Evolutionary conservation across 192 early-diverging fungal genomes (phyloP).

Genomic region (Chytriomyces sp.): DNA sequence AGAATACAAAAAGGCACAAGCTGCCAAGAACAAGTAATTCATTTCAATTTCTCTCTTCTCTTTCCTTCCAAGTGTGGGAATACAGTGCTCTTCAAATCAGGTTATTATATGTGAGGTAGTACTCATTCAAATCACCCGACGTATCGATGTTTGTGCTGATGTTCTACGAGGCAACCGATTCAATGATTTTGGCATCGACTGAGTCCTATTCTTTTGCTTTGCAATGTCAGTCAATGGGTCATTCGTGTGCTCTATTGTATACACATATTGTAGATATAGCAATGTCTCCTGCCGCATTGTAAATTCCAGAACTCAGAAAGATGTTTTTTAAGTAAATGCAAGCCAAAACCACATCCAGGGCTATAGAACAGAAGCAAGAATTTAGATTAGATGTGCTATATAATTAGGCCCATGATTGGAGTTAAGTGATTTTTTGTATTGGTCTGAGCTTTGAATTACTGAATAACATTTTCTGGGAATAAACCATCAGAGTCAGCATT

Average conservation of each 20-base stretch:
- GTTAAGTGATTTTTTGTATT: not conserved
- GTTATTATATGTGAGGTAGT: no score
- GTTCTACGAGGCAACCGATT: no score
- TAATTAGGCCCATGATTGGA: not conserved
- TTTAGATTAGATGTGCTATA: not conserved
- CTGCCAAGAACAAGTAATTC: conserved; percentile 24
- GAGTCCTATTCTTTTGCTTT: not conserved
- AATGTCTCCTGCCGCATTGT: not conserved
- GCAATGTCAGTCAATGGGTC: not conserved
- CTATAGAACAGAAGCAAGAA: not conserved
- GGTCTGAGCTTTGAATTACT: not conserved
- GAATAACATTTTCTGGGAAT: not conserved
- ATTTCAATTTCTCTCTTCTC: not conserved
- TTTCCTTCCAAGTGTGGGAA: not conserved
- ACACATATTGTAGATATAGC: not conserved
- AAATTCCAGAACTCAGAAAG: not conserved
- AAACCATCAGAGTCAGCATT: not conserved
- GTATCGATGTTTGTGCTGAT: no score
- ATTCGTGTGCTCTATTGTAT: not conserved
- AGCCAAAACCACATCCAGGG: not conserved
- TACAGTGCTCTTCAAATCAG: no score
- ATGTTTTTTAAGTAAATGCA: not conserved
- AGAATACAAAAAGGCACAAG: conserved; percentile 71
- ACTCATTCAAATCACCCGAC: no score
- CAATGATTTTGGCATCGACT: not conserved